These are phyloP conservation scores for Fusarium begoniae DNA, from an alignment of 2,329 filamentous ascomycete species.

Conservation along the genomic window DNA sequence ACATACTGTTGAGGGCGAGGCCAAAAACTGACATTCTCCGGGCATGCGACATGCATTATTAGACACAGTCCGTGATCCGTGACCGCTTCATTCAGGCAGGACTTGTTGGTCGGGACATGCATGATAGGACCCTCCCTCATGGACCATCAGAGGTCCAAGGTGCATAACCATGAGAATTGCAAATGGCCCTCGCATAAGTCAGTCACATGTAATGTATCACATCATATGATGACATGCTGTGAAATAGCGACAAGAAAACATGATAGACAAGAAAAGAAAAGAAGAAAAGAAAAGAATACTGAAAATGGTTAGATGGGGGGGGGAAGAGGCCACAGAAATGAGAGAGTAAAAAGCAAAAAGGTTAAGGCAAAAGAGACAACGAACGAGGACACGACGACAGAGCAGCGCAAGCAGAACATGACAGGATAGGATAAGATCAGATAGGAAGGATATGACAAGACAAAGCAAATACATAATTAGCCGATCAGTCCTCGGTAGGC, in stretches of 20 bases:
- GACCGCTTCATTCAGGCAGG: background rate
- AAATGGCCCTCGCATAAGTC: slow-evolving; percentile 29
- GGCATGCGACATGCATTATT: slow-evolving; percentile 15
- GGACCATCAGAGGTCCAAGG: slow-evolving; percentile 16
- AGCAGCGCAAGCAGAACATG: background rate
- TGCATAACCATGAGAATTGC: slow-evolving; percentile 11
- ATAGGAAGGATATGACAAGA: background rate
- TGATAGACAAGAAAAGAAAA: background rate
- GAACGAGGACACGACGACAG: background rate
- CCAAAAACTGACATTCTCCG: slow-evolving; percentile 13
- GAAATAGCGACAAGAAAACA: background rate
- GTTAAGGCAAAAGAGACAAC: slow-evolving; percentile 1
- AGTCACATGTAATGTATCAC: slow-evolving; percentile 20
- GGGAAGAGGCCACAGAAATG: slow-evolving; percentile 10
- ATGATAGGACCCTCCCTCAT: slow-evolving; percentile 16
- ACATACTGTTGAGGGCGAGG: background rate
- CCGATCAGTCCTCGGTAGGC: background rate
- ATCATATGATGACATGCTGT: slow-evolving; percentile 15
- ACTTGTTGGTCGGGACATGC: background rate
- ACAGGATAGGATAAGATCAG: background rate
- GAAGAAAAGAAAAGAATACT: slow-evolving; percentile 10
- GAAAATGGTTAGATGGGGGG: slow-evolving; percentile 2
- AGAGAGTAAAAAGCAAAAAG: background rate
- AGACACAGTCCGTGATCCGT: slow-evolving; percentile 8
- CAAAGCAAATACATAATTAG: background rate